Conservation (phyloP, 106 monocot species). For the Amphibolis antarctica region DNA sequence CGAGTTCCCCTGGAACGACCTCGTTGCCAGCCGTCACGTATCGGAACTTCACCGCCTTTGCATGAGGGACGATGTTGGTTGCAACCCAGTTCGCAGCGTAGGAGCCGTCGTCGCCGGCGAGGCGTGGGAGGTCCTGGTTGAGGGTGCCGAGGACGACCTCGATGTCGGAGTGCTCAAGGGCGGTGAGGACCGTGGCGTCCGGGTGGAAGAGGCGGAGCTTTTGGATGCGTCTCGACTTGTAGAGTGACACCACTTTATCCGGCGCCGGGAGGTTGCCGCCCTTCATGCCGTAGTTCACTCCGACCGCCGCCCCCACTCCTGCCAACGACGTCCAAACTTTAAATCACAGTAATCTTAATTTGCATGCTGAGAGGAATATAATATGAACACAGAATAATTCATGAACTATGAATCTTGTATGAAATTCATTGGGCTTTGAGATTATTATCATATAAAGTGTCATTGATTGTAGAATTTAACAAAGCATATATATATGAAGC, state of each 20-base stretch:
- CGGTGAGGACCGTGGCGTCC: neutral
- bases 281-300: slow-evolving; percentile 14
- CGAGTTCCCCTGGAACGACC: slow-evolving; percentile 6
- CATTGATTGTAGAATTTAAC: too few relatives aligned
- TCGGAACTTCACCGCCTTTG: slow-evolving; percentile 1
- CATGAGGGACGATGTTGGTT: slow-evolving; percentile 9
- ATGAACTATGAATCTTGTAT: too few relatives aligned
- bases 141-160: slow-evolving; percentile 9
- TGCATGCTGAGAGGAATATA: too few relatives aligned
- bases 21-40: slow-evolving; percentile 26
- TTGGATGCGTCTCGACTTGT: slow-evolving; percentile 3
- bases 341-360: too few relatives aligned
- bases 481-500: too few relatives aligned
- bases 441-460: too few relatives aligned
- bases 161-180: slow-evolving; percentile 14
- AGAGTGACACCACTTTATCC: slow-evolving; percentile 5
- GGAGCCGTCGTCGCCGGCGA: slow-evolving; percentile 7
- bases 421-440: too few relatives aligned
- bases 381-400: too few relatives aligned
- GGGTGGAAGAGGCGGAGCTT: slow-evolving; percentile 15
- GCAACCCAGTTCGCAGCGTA: slow-evolving; percentile 10
- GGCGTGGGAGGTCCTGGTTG: neutral
- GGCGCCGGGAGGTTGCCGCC: slow-evolving; percentile 12
- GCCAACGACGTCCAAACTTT: too few relatives aligned
- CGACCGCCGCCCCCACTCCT: too few relatives aligned